phyloP scores from a whole-genome alignment of 169 alveolate genomes.

The Perkinsus chesapeaki region DNA sequence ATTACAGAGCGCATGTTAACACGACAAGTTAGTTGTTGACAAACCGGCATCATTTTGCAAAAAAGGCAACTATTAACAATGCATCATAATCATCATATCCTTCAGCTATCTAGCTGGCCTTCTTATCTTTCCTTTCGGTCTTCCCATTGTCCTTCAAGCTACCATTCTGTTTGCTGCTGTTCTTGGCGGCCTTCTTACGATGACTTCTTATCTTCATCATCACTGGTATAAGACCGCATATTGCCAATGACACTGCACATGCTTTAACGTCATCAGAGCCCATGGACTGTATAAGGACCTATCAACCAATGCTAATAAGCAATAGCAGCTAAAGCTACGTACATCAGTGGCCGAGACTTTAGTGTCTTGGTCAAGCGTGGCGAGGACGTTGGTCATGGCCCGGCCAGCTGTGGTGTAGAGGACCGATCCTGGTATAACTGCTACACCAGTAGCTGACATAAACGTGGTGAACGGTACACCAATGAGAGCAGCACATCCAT shows the following conservation, averaged over 20 bases:
- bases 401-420: constrained; percentile 13
- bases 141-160: too few relatives aligned
- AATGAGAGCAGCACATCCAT: neutral
- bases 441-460: neutral
- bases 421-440: constrained; percentile 1
- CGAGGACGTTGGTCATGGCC: neutral
- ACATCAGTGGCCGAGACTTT: neutral
- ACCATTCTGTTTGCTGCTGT: neutral
- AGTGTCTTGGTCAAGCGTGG: neutral
- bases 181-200: neutral
- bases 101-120: neutral
- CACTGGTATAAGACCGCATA: neutral
- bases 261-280: neutral
- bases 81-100: neutral
- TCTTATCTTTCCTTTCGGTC: neutral
- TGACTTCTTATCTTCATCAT: neutral
- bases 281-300: neutral
- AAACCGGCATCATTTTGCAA: neutral
- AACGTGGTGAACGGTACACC: constrained; percentile 1
- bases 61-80: neutral
- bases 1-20: neutral
- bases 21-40: neutral
- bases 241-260: neutral
- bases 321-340: neutral
- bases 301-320: too few relatives aligned